A percentile compares a stretch with the other conserved stretches of the same genome.
phyloP scores from a whole-genome alignment of 352 stramenopile species.

The Pythium phragmitis region DNA sequence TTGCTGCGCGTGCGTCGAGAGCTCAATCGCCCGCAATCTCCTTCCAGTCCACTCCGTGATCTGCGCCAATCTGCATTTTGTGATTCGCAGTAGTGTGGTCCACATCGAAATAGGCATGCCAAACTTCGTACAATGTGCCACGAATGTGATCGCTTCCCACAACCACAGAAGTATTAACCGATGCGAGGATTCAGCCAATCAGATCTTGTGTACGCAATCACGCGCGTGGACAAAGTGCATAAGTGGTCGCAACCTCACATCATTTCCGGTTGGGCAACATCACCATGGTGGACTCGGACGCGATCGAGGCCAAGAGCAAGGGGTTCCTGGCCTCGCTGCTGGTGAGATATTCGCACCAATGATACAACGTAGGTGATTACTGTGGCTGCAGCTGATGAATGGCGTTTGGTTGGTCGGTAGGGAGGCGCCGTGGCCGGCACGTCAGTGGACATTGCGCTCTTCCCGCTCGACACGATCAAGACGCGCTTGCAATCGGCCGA shows the following conservation, averaged over 20 bases:
- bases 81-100: constrained; percentile 11
- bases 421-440: constrained; percentile 95
- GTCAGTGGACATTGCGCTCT: constrained; percentile 97
- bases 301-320: constrained; percentile 42
- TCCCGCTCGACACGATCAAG: constrained; percentile 99
- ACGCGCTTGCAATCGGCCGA: constrained; percentile 96
- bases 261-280: constrained; percentile 11
- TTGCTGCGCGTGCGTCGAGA: constrained; percentile 26
- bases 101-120: constrained; percentile 6
- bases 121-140: neutral
- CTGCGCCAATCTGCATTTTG: constrained; percentile 3
- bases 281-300: constrained; percentile 29
- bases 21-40: neutral
- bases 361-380: neutral
- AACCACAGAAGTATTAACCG: constrained; percentile 18
- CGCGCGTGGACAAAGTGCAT: neutral
- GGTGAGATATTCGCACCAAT: constrained; percentile 27
- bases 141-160: neutral
- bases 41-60: constrained; percentile 13
- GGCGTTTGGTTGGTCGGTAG: constrained; percentile 28
- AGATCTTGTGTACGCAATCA: constrained; percentile 7
- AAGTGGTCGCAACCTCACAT: constrained; percentile 1
- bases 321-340: constrained; percentile 68
- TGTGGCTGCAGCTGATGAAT: constrained; percentile 2
- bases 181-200: constrained; percentile 9